Percentiles rank a stretch among this genome's conserved stretches.
phyloP scores from a whole-genome alignment of 2,329 filamentous ascomycete species.

The Phyllosticta capitalensis region DNA sequence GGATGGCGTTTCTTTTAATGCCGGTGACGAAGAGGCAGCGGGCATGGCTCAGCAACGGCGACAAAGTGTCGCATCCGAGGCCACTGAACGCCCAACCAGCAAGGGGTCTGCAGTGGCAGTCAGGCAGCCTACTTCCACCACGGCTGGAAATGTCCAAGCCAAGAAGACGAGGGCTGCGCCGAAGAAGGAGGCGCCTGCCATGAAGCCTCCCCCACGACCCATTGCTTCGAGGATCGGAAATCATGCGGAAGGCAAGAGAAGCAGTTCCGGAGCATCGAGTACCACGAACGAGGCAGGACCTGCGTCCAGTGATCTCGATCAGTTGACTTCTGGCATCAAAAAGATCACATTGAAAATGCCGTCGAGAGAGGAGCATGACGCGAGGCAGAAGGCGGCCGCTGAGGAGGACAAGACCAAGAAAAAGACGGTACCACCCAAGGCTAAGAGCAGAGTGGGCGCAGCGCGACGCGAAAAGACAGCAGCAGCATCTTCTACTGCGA shows the following conservation, averaged over 20 bases:
- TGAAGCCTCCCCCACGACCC: constrained; percentile 1
- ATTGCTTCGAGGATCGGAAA: constrained; percentile 1
- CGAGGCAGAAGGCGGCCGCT: constrained; percentile 33
- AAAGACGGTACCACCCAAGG: constrained; percentile 23
- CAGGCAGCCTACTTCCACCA: neutral
- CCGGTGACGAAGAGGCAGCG: neutral
- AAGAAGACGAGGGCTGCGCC: constrained; percentile 51
- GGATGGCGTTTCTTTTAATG: constrained; percentile 4
- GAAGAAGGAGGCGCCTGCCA: neutral
- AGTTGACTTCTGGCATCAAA: constrained; percentile 43
- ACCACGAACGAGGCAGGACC: constrained; percentile 12
- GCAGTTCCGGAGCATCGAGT: neutral
- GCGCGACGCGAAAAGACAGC: constrained; percentile 13
- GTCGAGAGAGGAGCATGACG: constrained; percentile 47
- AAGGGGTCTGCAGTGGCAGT: constrained; percentile 20
- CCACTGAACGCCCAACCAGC: constrained; percentile 20
- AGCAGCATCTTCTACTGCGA: neutral
- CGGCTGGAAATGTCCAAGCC: constrained; percentile 34
- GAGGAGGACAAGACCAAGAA: constrained; percentile 31
- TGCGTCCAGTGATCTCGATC: constrained; percentile 36
- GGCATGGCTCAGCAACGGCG: constrained; percentile 20
- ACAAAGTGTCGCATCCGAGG: constrained; percentile 37
- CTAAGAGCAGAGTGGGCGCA: constrained; percentile 16
- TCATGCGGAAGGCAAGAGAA: neutral
- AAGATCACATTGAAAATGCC: constrained; percentile 51